phyloP scores from a whole-genome alignment of 306 rosid species.

The Bauhinia variegata region DNA sequence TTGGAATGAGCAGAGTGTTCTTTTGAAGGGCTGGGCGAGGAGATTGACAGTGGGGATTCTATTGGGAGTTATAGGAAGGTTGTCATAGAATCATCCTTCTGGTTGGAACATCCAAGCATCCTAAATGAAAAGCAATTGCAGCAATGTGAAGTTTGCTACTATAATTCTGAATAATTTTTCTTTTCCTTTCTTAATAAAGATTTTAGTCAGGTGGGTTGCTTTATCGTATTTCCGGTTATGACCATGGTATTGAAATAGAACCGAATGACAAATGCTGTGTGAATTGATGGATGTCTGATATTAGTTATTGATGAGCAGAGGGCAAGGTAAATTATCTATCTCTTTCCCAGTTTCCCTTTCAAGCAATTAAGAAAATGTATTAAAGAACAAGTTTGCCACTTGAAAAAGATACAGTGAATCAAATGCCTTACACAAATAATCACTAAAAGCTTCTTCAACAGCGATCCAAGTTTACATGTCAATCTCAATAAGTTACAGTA shows the following conservation, averaged over 20 bases:
- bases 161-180: too few relatives aligned
- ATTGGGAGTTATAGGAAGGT: conserved; percentile 41
- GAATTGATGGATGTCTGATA: too few relatives aligned
- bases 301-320: too few relatives aligned
- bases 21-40: conserved; percentile 74
- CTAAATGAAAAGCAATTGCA: conserved; percentile 37
- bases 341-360: too few relatives aligned
- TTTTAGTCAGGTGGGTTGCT: too few relatives aligned
- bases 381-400: neutral
- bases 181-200: too few relatives aligned
- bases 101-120: conserved; percentile 63
- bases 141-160: neutral
- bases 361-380: too few relatives aligned
- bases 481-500: conserved; percentile 47
- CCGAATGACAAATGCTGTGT: too few relatives aligned
- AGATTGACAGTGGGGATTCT: conserved; percentile 46
- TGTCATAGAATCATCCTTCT: conserved; percentile 50
- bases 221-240: too few relatives aligned
- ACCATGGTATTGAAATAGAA: too few relatives aligned
- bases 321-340: too few relatives aligned
- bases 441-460: neutral
- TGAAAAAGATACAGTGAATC: neutral
- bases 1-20: conserved; percentile 64
- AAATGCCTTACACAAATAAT: too few relatives aligned
- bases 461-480: conserved; percentile 48